phyloP scores from a whole-genome alignment of 495 filamentous ascomycete genomes.

The Aspergillus indologenus region DNA sequence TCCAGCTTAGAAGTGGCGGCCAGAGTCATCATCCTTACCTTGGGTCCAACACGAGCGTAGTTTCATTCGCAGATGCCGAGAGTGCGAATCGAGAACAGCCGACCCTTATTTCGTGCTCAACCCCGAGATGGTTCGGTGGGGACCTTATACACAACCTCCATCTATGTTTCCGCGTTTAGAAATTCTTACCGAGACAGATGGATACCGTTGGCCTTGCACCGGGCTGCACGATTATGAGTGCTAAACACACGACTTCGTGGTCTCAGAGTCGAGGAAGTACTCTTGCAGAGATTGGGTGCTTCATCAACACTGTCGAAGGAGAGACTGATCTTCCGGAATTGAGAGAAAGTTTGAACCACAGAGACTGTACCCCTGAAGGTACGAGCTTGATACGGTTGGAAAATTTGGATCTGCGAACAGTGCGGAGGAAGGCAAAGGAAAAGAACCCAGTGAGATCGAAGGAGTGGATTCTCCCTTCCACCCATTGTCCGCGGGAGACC shows the following conservation, averaged over 20 bases:
- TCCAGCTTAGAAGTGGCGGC: neutral
- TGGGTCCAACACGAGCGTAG: neutral
- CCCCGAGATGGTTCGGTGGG: neutral
- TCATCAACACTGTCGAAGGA: neutral
- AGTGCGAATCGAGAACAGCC: neutral
- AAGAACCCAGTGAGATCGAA: slow-evolving; percentile 8
- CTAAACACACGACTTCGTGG: neutral
- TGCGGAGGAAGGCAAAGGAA: slow-evolving; percentile 16
- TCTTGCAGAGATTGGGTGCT: neutral
- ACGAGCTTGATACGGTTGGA: neutral
- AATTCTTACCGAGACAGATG: neutral
- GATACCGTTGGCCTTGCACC: neutral
- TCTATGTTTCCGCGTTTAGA: neutral
- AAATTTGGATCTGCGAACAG: slow-evolving; percentile 33
- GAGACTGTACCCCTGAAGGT: neutral
- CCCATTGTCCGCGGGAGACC: neutral
- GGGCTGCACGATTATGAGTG: neutral
- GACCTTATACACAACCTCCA: neutral
- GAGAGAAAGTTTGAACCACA: neutral
- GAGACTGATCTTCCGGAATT: neutral
- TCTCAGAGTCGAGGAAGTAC: neutral
- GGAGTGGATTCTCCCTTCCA: slow-evolving; percentile 12
- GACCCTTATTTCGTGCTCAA: neutral
- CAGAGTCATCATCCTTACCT: neutral
- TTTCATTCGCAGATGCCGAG: neutral